Evolutionary conservation across 148 eudicot species (phyloP).

Genomic region (Suaeda aralocaspica): DNA sequence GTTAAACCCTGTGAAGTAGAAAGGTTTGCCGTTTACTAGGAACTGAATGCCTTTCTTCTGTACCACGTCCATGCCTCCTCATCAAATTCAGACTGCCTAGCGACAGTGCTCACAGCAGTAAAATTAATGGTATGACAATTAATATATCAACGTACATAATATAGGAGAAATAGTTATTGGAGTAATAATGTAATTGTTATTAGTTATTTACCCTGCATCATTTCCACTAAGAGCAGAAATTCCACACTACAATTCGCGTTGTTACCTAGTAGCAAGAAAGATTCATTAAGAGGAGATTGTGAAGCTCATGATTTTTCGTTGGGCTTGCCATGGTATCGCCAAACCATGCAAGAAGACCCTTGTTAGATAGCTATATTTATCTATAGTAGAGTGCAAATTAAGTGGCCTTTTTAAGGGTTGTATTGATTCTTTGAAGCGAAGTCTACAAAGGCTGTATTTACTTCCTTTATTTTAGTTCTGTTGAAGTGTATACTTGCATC

Average conservation of each 20-base stretch:
- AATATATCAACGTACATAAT: background rate
- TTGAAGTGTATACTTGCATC: background rate
- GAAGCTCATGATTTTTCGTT: slow-evolving; percentile 2
- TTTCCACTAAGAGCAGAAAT: slow-evolving; percentile 5
- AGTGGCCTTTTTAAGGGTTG: background rate
- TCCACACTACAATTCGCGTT: slow-evolving; percentile 11
- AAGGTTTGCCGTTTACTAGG: slow-evolving; percentile 48
- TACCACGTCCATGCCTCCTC: slow-evolving; percentile 73
- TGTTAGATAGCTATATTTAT: background rate
- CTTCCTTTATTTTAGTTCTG: background rate
- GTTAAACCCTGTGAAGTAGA: slow-evolving; percentile 88
- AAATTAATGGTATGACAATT: background rate
- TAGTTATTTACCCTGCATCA: slow-evolving; percentile 9
- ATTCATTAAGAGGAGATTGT: slow-evolving; percentile 18
- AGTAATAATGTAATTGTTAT: background rate
- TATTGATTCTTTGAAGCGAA: slow-evolving; percentile 25
- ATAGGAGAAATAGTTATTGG: background rate
- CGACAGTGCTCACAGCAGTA: too few species aligned
- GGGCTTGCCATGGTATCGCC: slow-evolving; percentile 9
- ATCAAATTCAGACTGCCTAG: slow-evolving; percentile 28
- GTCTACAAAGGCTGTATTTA: background rate
- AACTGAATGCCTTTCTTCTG: slow-evolving; percentile 70
- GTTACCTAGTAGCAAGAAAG: background rate
- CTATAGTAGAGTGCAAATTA: background rate
- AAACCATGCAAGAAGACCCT: background rate